A percentile compares a stretch with the other conserved stretches of the same genome.
phyloP scores from a whole-genome alignment of 352 stramenopile species.

The Globisporangium nunn region DNA sequence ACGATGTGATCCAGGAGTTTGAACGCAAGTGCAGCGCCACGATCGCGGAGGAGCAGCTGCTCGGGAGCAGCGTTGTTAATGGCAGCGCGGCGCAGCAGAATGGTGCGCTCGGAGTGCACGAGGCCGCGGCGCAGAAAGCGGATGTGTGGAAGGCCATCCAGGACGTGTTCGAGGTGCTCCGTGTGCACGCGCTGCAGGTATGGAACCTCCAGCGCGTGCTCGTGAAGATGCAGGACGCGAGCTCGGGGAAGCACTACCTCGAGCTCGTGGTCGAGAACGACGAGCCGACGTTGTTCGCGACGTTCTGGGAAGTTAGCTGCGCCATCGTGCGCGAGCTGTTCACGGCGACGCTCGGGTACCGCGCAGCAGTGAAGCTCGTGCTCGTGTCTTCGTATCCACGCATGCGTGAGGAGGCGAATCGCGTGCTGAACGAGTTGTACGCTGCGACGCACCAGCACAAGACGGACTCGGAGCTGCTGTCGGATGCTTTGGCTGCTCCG shows the following conservation, averaged over 20 bases:
- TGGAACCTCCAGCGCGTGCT: constrained; percentile 86
- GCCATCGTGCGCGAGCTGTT: constrained; percentile 74
- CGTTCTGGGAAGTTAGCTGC: constrained; percentile 82
- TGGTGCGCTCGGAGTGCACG: constrained; percentile 14
- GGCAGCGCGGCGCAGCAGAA: constrained; percentile 3
- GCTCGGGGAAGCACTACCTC: constrained; percentile 44
- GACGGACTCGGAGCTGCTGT: constrained; percentile 17
- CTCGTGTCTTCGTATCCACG: constrained; percentile 74
- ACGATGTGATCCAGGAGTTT: constrained; percentile 79
- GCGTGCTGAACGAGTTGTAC: constrained; percentile 54
- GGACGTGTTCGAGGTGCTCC: constrained; percentile 68
- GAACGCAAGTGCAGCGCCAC: constrained; percentile 51
- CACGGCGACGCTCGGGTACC: constrained; percentile 49
- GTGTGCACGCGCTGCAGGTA: constrained; percentile 63
- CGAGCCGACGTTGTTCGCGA: constrained; percentile 74
- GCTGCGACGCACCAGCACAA: constrained; percentile 37
- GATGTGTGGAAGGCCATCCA: constrained; percentile 80
- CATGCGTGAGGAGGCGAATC: constrained; percentile 67
- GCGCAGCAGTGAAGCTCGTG: constrained; percentile 48
- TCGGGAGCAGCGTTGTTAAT: constrained; percentile 16
- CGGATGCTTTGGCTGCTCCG: constrained; percentile 7
- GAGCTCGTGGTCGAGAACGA: constrained; percentile 65
- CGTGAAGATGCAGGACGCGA: constrained; percentile 58
- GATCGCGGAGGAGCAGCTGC: constrained; percentile 61
- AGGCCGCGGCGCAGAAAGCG: constrained; percentile 40